These are phyloP conservation scores for Bipolaris sorokiniana DNA, from an alignment of 2,329 filamentous ascomycete species.

Conservation along the genomic window DNA sequence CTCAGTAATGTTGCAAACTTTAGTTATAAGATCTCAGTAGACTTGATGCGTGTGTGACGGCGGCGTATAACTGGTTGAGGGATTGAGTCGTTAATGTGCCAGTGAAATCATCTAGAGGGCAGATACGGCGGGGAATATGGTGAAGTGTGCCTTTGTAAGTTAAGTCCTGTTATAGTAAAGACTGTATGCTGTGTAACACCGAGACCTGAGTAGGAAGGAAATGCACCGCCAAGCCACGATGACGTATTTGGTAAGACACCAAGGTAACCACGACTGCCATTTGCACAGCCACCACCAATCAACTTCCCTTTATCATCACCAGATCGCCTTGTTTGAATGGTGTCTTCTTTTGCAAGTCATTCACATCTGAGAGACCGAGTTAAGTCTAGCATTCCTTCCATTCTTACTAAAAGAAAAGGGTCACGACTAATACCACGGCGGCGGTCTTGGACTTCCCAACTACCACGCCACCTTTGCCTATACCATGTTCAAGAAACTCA, in stretches of 20 bases:
- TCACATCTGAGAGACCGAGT: neutral
- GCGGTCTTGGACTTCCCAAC: neutral
- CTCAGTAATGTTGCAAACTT: too few relatives aligned
- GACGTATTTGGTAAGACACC: constrained; percentile 12
- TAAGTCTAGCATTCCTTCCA: neutral
- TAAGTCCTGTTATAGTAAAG: too few relatives aligned
- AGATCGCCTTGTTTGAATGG: neutral
- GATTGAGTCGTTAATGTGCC: constrained; percentile 54
- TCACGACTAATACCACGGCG: neutral
- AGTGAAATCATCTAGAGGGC: constrained; percentile 33
- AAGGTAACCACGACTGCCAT: neutral
- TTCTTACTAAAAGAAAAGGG: neutral
- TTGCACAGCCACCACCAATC: constrained; percentile 15
- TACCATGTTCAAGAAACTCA: constrained; percentile 46
- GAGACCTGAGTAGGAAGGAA: neutral
- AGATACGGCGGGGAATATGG: constrained; percentile 15
- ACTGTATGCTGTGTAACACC: neutral
- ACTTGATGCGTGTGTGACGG: constrained; percentile 60
- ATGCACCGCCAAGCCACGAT: constrained; percentile 16
- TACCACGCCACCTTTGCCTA: neutral
- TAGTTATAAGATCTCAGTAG: constrained; percentile 24
- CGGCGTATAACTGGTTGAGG: constrained; percentile 59
- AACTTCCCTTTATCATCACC: constrained; percentile 7
- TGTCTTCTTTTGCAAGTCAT: neutral
- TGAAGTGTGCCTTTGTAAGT: neutral